These are phyloP conservation scores for Cryptococcus deneoformans DNA, from an alignment of 1,284 basidiomycete genomes.

Conservation along the genomic window DNA sequence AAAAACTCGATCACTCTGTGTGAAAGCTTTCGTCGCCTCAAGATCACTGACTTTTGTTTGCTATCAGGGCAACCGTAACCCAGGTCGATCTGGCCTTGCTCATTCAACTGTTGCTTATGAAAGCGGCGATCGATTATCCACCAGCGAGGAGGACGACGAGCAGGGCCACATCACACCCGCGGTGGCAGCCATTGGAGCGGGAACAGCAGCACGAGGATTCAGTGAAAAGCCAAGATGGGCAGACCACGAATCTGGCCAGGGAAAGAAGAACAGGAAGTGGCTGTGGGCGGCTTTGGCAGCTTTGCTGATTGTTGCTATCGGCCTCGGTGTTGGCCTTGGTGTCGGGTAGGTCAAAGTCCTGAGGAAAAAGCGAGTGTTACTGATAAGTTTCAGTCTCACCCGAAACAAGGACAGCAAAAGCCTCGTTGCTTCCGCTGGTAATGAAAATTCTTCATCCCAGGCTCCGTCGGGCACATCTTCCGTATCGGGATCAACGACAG, in stretches of 20 bases:
- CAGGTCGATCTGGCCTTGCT: slow-evolving; percentile 24
- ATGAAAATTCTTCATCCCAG: background rate
- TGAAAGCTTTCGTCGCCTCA: too few species aligned
- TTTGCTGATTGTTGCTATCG: slow-evolving; percentile 31
- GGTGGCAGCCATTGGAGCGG: slow-evolving; percentile 17
- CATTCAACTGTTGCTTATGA: slow-evolving; percentile 20
- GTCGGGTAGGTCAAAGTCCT: slow-evolving; percentile 34
- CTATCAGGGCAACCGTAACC: background rate
- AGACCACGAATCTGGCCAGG: slow-evolving; percentile 9
- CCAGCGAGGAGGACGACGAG: slow-evolving; percentile 29
- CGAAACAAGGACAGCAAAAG: slow-evolving; percentile 16
- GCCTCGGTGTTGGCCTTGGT: slow-evolving; percentile 47
- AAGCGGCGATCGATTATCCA: slow-evolving; percentile 22
- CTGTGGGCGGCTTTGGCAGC: slow-evolving; percentile 35
- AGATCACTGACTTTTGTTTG: slow-evolving; percentile 15
- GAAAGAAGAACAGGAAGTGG: slow-evolving; percentile 33
- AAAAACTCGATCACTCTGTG: too few species aligned
- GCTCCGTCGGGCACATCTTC: background rate
- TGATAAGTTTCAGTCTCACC: slow-evolving; percentile 26
- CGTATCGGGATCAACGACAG: slow-evolving; percentile 5
- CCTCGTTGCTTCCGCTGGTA: slow-evolving; percentile 4
- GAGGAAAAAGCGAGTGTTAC: background rate
- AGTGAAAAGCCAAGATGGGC: slow-evolving; percentile 39
- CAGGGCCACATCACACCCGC: slow-evolving; percentile 37
- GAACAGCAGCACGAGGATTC: background rate